These are phyloP conservation scores for Phytopythium helicoides DNA, from an alignment of 352 stramenopile genomes.

Conservation along the genomic window DNA sequence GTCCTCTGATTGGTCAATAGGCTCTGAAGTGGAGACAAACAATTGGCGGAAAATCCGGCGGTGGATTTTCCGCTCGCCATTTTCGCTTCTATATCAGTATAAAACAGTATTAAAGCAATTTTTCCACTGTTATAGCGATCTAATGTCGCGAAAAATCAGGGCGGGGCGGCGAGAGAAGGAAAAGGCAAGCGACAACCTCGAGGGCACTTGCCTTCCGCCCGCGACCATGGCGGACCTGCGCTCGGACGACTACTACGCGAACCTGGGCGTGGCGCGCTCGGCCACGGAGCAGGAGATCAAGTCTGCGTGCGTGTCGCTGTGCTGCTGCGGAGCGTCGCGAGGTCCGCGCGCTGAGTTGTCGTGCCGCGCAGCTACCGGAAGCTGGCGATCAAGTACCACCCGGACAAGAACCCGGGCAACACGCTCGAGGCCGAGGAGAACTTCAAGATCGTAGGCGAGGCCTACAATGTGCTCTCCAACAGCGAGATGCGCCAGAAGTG, in stretches of 20 bases:
- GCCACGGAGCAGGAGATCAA: slow-evolving; percentile 84
- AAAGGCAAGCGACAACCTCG: no score
- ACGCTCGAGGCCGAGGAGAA: slow-evolving; percentile 87
- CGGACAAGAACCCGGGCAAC: slow-evolving; percentile 89
- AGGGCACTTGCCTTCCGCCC: no score
- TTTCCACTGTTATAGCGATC: no score
- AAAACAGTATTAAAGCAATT: no score
- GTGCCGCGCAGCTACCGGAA: slow-evolving; percentile 75
- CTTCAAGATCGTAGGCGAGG: slow-evolving; percentile 94
- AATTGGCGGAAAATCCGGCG: no score
- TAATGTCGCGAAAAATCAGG: no score
- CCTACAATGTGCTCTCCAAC: slow-evolving; percentile 94
- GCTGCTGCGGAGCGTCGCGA: neutral
- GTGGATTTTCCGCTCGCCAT: no score
- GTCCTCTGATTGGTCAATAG: no score
- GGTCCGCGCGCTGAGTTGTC: neutral
- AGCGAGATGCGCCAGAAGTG: slow-evolving; percentile 88
- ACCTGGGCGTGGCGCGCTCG: slow-evolving; percentile 64
- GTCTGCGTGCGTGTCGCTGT: slow-evolving; percentile 52
- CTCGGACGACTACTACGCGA: slow-evolving; percentile 87
- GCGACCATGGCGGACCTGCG: slow-evolving; percentile 40
- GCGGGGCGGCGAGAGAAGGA: neutral
- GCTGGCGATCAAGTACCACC: slow-evolving; percentile 92
- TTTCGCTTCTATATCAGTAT: no score
- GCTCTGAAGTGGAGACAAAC: no score